Evolutionary conservation across 345 rosid species (phyloP).

Genomic region (Citrus unshiu): DNA sequence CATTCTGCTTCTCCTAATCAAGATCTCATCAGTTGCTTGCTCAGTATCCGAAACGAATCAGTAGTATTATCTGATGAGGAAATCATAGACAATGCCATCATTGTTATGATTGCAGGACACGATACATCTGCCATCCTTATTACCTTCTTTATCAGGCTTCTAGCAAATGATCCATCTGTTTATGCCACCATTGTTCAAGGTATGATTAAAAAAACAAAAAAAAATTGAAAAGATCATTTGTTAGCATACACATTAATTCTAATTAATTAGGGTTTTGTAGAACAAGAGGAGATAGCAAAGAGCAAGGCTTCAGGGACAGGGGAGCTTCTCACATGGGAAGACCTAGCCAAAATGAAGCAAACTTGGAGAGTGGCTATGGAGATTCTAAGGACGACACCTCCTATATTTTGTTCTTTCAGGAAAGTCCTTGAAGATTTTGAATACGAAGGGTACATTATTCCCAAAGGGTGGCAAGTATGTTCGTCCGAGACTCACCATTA

Average conservation of each 20-base stretch:
- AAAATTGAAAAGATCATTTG: not conserved
- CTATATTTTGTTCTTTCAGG: slow-evolving; percentile 18
- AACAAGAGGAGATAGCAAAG: slow-evolving; percentile 1
- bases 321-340: slow-evolving; percentile 35
- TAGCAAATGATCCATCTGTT: slow-evolving; percentile 17
- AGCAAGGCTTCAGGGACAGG: slow-evolving; percentile 1
- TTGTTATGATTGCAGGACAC: slow-evolving; percentile 24
- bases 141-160: slow-evolving; percentile 18
- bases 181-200: slow-evolving; percentile 20
- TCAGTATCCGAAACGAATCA: not conserved
- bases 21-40: slow-evolving; percentile 25
- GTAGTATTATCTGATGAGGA: slow-evolving; percentile 9
- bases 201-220: not conserved
- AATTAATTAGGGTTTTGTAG: not conserved
- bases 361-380: slow-evolving; percentile 38
- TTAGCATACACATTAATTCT: not conserved
- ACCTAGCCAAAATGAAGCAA: slow-evolving; percentile 33
- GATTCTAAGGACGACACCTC: slow-evolving; percentile 30
- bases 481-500: too few relatives aligned
- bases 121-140: slow-evolving; percentile 29
- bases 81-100: slow-evolving; percentile 13
- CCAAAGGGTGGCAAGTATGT: slow-evolving; percentile 37
- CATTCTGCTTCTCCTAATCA: not conserved
- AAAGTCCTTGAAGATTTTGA: slow-evolving; percentile 19
- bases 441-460: slow-evolving; percentile 29